Percentiles rank a stretch among this genome's conserved stretches.
Conservation (phyloP, 1,284 basidiomycete genomes). For the Bondarzewia mesenterica region DNA sequence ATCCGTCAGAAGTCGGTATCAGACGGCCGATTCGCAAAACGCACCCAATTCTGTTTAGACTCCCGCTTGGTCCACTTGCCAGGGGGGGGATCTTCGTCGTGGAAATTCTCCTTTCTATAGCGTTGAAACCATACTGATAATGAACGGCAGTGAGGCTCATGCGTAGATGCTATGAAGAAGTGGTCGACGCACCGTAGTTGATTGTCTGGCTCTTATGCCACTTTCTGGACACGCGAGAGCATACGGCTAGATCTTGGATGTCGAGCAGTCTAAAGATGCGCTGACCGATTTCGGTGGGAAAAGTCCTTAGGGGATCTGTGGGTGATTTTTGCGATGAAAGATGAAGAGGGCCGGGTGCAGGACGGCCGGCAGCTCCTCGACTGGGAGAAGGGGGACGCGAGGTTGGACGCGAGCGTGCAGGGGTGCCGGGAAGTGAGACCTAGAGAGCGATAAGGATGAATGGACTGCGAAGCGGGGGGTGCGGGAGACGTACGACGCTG, state of each 20-base stretch:
- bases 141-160: neutral
- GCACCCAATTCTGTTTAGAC: conserved; percentile 79
- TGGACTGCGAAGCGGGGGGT: conserved; percentile 3
- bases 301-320: conserved; percentile 57
- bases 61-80: conserved; percentile 84
- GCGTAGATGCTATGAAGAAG: neutral
- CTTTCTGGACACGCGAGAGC: conserved; percentile 74
- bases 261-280: conserved; percentile 62
- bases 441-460: conserved; percentile 18
- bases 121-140: conserved; percentile 83
- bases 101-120: conserved; percentile 72
- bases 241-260: conserved; percentile 64
- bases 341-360: conserved; percentile 34
- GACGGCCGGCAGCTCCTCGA: conserved; percentile 36
- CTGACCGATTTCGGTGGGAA: conserved; percentile 78
- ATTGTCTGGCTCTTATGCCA: conserved; percentile 84
- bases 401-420: conserved; percentile 36
- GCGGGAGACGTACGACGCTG: conserved; percentile 51
- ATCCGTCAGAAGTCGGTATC: conserved; percentile 1
- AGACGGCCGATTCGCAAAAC: conserved; percentile 14
- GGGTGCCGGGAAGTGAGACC: conserved; percentile 66
- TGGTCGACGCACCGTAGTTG: conserved; percentile 69
- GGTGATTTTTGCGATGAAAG: conserved; percentile 18
- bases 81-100: conserved; percentile 64
- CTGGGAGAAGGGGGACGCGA: conserved; percentile 36